These are phyloP conservation scores for Saccharomyces hybrid DNA, from an alignment of 1,139 yeast genomes.

Conservation along the genomic window DNA sequence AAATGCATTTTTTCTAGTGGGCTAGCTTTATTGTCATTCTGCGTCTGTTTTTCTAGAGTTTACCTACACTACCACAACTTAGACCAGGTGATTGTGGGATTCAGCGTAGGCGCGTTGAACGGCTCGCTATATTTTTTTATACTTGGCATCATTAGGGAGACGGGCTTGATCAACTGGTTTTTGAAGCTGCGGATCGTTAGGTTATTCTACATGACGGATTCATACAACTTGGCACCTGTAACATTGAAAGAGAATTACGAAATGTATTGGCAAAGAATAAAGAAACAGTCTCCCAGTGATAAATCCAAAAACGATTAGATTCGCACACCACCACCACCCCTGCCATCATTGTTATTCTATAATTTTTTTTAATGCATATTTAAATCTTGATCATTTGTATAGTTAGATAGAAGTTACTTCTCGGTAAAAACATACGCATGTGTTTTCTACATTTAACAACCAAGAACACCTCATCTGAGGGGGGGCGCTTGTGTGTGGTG, in stretches of 20 bases:
- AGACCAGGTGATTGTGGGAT: slow-evolving; percentile 70
- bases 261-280: slow-evolving; percentile 26
- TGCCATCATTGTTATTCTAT: not conserved
- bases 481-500: not conserved
- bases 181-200: slow-evolving; percentile 43
- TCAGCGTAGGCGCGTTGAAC: slow-evolving; percentile 49
- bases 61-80: slow-evolving; percentile 70
- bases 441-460: not conserved
- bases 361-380: too few relatives aligned
- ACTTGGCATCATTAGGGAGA: slow-evolving; percentile 47
- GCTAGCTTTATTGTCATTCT: slow-evolving; percentile 31
- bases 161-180: slow-evolving; percentile 55
- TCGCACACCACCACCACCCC: slow-evolving; percentile 50
- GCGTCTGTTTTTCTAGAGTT: slow-evolving; percentile 69
- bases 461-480: not conserved
- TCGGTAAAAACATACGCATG: not conserved
- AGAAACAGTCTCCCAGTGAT: not conserved
- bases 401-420: not conserved
- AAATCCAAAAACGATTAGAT: not conserved
- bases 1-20: slow-evolving; percentile 24
- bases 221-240: slow-evolving; percentile 38
- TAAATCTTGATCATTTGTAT: not conserved
- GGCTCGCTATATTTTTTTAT: slow-evolving; percentile 54
- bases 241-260: slow-evolving; percentile 23
- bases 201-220: slow-evolving; percentile 50